These are phyloP conservation scores for Arabidopsis hybrid DNA, from an alignment of 441 rosid genomes.

Conservation along the genomic window DNA sequence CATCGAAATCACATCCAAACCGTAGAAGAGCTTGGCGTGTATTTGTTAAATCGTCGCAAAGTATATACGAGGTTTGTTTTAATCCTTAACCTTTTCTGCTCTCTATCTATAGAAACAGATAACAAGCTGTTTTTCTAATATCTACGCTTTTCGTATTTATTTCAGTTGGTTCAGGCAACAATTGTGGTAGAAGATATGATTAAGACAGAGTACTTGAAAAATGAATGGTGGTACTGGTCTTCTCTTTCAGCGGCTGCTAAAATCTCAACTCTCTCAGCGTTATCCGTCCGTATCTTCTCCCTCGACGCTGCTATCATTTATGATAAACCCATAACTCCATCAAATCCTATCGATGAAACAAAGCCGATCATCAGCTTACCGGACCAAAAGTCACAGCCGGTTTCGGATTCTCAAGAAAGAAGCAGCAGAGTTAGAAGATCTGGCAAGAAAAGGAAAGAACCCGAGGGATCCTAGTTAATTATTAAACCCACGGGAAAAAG, in stretches of 20 bases:
- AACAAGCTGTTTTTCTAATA: slow-evolving; percentile 6
- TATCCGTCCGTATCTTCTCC: slow-evolving; percentile 84
- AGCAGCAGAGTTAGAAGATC: slow-evolving; percentile 69
- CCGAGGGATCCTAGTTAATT: slow-evolving; percentile 58
- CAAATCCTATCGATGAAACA: slow-evolving; percentile 53
- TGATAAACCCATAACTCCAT: slow-evolving; percentile 52
- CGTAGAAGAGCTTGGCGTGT: slow-evolving; percentile 90
- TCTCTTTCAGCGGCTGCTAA: slow-evolving; percentile 93
- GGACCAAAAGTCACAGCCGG: slow-evolving; percentile 52
- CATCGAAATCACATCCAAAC: slow-evolving; percentile 66
- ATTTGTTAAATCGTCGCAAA: slow-evolving; percentile 80
- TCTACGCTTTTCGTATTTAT: slow-evolving; percentile 16
- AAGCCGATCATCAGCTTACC: slow-evolving; percentile 45
- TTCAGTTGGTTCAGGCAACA: slow-evolving; percentile 94
- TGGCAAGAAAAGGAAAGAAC: slow-evolving; percentile 90
- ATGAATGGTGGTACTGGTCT: slow-evolving; percentile 99
- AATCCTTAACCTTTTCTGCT: slow-evolving; percentile 10
- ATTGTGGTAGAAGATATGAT: slow-evolving; percentile 90
- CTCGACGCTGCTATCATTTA: slow-evolving; percentile 88
- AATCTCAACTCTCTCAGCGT: slow-evolving; percentile 79
- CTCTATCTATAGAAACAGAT: not conserved
- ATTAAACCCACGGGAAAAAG: slow-evolving; percentile 3
- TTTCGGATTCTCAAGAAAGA: slow-evolving; percentile 65
- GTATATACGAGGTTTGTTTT: slow-evolving; percentile 78
- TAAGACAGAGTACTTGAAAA: slow-evolving; percentile 76